Conservation (phyloP, 805 yeast genomes). For the Zygosaccharomyces siamensis region DNA sequence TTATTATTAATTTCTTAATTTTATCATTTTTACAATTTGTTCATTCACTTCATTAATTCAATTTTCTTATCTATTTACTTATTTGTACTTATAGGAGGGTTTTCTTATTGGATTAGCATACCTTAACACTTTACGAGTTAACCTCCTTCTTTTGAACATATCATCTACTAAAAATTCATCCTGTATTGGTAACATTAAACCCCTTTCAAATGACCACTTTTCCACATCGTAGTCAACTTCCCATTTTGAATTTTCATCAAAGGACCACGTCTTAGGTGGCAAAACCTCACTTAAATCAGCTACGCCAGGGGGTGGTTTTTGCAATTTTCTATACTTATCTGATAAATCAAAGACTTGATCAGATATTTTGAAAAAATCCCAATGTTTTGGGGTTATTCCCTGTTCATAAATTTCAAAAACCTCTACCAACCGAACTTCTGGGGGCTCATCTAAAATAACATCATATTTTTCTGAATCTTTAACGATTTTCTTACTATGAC, state of each 20-base stretch:
- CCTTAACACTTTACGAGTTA: conserved; percentile 49
- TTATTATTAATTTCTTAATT: background rate
- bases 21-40: background rate
- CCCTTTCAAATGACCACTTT: conserved; percentile 49
- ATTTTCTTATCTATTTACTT: background rate
- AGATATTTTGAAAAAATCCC: conserved; percentile 60
- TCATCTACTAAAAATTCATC: conserved; percentile 50
- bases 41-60: background rate
- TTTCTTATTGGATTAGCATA: conserved; percentile 39
- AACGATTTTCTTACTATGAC: conserved; percentile 20
- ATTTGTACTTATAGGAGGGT: conserved; percentile 20
- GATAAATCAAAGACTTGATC: conserved; percentile 48
- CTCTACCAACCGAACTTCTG: conserved; percentile 61
- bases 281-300: conserved; percentile 47
- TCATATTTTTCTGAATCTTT: conserved; percentile 25
- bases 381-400: conserved; percentile 54
- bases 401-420: conserved; percentile 70
- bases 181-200: conserved; percentile 31
- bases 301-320: conserved; percentile 63
- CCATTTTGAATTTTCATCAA: conserved; percentile 60
- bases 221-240: conserved; percentile 50
- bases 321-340: conserved; percentile 43
- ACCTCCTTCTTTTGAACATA: conserved; percentile 54
- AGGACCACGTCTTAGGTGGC: conserved; percentile 75
- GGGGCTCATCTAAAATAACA: conserved; percentile 66